A percentile compares a stretch with the other conserved stretches of the same genome.
Evolutionary conservation across 2,329 filamentous ascomycete genomes (phyloP).

Genomic region (Bertia moriformis): DNA sequence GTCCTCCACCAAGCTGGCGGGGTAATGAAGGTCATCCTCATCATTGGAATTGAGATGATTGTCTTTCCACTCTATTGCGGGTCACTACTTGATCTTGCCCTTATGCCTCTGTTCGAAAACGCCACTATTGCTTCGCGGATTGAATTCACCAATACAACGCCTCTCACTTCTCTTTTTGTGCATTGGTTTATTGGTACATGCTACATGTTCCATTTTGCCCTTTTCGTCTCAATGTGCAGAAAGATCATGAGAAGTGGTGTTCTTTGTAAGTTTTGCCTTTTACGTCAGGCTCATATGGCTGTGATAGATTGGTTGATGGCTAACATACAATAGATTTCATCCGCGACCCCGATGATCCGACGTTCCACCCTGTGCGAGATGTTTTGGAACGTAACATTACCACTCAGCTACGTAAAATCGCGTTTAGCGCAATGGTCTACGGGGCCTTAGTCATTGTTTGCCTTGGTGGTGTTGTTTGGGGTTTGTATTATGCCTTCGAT

Average conservation of each 20-base stretch:
- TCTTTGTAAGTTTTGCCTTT: constrained; percentile 47
- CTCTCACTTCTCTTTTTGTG: constrained; percentile 83
- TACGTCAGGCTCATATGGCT: constrained; percentile 13
- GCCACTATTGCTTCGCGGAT: constrained; percentile 66
- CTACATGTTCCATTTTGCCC: constrained; percentile 98
- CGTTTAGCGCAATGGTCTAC: constrained; percentile 91
- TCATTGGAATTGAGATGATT: constrained; percentile 98
- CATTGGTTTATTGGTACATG: constrained; percentile 98
- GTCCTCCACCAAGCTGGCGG: constrained; percentile 83
- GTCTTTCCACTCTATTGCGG: constrained; percentile 94
- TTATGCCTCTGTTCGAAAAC: constrained; percentile 76
- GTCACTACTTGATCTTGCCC: constrained; percentile 71
- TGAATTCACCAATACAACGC: constrained; percentile 63
- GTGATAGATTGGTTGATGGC: neutral
- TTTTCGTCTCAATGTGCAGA: constrained; percentile 97
- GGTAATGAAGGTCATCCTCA: constrained; percentile 92
- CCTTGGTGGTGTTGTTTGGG: constrained; percentile 90
- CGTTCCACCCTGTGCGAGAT: constrained; percentile 93
- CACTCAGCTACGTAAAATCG: constrained; percentile 87
- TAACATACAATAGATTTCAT: constrained; percentile 61
- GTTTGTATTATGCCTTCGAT: constrained; percentile 52
- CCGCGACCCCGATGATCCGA: constrained; percentile 91
- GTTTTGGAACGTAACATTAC: constrained; percentile 85
- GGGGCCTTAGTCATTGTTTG: constrained; percentile 85
- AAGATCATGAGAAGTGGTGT: constrained; percentile 94